Percentiles rank a stretch among this genome's conserved stretches.
These are phyloP conservation scores for Rhinocladiella mackenziei DNA, from an alignment of 2,329 filamentous ascomycete genomes.

Conservation along the genomic window DNA sequence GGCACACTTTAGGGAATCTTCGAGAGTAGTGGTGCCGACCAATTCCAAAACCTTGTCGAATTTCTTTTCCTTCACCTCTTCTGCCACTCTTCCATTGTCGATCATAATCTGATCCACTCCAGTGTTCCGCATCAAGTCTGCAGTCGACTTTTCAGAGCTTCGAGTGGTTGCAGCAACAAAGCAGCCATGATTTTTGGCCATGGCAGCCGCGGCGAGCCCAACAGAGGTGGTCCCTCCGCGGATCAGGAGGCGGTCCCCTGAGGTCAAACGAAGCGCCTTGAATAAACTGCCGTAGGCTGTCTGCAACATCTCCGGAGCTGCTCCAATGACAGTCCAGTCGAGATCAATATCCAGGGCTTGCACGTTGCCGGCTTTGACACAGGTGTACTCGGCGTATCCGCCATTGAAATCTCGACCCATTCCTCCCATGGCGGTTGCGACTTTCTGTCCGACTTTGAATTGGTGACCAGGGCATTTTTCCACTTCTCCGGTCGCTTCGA, in stretches of 20 bases:
- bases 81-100: constrained; percentile 42
- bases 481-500: constrained; percentile 45
- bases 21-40: constrained; percentile 42
- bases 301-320: constrained; percentile 51
- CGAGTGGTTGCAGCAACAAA: constrained; percentile 42
- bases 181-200: constrained; percentile 43
- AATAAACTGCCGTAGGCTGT: constrained; percentile 47
- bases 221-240: constrained; percentile 49
- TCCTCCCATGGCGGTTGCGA: constrained; percentile 50
- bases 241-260: constrained; percentile 46
- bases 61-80: constrained; percentile 33
- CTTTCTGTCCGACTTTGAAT: constrained; percentile 40
- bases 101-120: constrained; percentile 45
- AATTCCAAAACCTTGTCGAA: constrained; percentile 48
- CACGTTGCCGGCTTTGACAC: constrained; percentile 42
- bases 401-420: constrained; percentile 48
- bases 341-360: constrained; percentile 35
- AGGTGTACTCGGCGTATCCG: constrained; percentile 49
- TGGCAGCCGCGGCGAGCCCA: constrained; percentile 45
- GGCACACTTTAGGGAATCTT: constrained; percentile 44
- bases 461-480: constrained; percentile 34
- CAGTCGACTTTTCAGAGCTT: constrained; percentile 33
- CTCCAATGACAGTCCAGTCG: constrained; percentile 44
- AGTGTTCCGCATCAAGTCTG: constrained; percentile 36
- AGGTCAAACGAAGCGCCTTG: constrained; percentile 37